Base-by-base conservation (phyloP, 352 stramenopile genomes). In the Phytophthora cryptogea region DNA sequence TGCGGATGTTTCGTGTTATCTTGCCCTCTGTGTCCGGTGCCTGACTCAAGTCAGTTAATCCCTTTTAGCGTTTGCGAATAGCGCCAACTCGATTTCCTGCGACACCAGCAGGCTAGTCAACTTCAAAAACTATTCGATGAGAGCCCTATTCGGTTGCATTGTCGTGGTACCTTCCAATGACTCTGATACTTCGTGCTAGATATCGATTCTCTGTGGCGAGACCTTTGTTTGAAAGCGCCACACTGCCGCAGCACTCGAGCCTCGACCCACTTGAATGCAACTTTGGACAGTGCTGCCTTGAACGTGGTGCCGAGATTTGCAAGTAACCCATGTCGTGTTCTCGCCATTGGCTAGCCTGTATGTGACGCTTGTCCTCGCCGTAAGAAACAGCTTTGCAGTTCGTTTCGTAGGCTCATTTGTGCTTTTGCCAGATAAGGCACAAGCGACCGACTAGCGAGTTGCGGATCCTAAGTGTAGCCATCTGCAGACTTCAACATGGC, bases 401-500 rank as follows among this genome's bases (percentile, higher is more conserved):
- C n/a, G n/a, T 40, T 40, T 40, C 35, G 32, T 37, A 9, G 8
- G 32, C 20, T 63, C 55, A 63, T 58, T 58, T 63, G 23, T 45
- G 28, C 53, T 40, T 54, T 63, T 42, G 44, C 52, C 44, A 13
- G 13, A 44, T 53, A 20, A 2, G 26, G n/a, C n/a, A 55, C 43
- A 8, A 44, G 62, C 58, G 32, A 8, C 9, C 23, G 20, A 28
- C 26, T 45, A 11, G 27, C 54, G n/a, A n/a, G n/a, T n/a, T n/a
- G n/a, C n/a, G n/a, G n/a, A n/a, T n/a, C n/a, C n/a, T n/a, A n/a
- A 62, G 28, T 63, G 55, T 54, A 61, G 42, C 32, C 32, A 62
- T 33, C 47, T 23, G 30, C 56, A 48, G 27, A 67, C 46, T 63
- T 68, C 52, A 63, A 68, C 35, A 59, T 66, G 57, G 9, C 62